Conservation (phyloP, 176 grass and related monocot species). For the Poa annua region DNA sequence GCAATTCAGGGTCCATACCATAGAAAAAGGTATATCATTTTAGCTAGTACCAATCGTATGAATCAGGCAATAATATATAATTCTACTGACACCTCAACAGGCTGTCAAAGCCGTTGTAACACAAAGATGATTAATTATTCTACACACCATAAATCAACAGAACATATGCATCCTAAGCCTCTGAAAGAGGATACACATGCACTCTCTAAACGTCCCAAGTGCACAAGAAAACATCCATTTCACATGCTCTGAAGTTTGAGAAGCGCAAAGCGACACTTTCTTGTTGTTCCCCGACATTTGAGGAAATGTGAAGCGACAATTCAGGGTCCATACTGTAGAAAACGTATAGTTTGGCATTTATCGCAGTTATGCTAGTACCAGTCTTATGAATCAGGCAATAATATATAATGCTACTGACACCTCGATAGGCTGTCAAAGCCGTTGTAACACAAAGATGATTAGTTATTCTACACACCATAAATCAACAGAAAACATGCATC, state of each 20-base stretch:
- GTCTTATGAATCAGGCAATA: too few relatives aligned
- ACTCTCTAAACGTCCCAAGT: neutral
- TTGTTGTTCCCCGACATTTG: neutral
- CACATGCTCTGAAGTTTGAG: neutral
- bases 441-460: neutral
- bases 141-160: neutral
- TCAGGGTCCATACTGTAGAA: neutral
- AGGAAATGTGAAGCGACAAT: neutral
- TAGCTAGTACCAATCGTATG: neutral
- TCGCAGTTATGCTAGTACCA: neutral
- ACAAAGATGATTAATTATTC: neutral
- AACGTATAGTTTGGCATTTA: constrained; percentile 23
- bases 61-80: constrained; percentile 14
- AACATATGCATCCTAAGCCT: neutral
- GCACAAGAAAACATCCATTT: neutral
- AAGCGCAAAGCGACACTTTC: neutral
- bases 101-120: neutral
- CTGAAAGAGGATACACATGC: neutral
- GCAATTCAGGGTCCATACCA: neutral
- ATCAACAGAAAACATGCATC: neutral
- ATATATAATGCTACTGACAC: too few relatives aligned
- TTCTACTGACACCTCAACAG: too few relatives aligned
- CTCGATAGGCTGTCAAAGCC: too few relatives aligned
- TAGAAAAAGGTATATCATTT: constrained; percentile 28
- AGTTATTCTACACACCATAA: neutral